These are phyloP conservation scores for Cunninghamia lanceolata DNA, from an alignment of 75 land plant species.

Conservation along the genomic window DNA sequence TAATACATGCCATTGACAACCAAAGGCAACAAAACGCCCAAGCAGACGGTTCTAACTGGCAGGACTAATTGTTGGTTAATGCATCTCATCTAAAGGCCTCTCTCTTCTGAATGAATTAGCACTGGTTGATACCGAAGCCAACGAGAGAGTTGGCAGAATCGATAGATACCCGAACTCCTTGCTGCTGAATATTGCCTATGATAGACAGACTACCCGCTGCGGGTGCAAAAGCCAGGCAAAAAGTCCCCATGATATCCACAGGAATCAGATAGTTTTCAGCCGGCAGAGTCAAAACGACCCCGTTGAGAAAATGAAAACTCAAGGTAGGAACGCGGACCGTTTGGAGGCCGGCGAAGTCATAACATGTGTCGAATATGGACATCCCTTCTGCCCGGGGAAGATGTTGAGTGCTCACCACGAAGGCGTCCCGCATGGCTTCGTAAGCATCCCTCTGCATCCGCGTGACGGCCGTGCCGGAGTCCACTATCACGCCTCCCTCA, in stretches of 20 bases:
- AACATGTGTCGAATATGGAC: slow-evolving; percentile 74
- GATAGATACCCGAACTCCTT: slow-evolving; percentile 65
- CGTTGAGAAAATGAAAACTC: slow-evolving; percentile 55
- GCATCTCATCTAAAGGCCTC: too few species aligned
- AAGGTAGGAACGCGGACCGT: slow-evolving; percentile 68
- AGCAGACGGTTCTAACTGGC: too few species aligned
- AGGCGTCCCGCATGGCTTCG: slow-evolving; percentile 59
- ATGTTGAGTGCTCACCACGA: slow-evolving; percentile 28
- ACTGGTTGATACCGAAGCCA: slow-evolving; percentile 58
- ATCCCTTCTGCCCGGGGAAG: slow-evolving; percentile 35
- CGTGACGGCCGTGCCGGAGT: slow-evolving; percentile 83
- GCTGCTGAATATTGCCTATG: slow-evolving; percentile 89
- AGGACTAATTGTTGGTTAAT: too few species aligned
- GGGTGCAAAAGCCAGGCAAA: slow-evolving; percentile 73
- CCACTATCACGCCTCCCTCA: slow-evolving; percentile 63
- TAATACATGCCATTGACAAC: too few species aligned
- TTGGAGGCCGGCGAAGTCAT: slow-evolving; percentile 37
- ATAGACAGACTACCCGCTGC: slow-evolving; percentile 59
- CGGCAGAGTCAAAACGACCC: slow-evolving; percentile 54
- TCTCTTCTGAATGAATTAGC: background rate
- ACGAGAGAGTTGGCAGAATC: slow-evolving; percentile 61
- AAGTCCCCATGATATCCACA: slow-evolving; percentile 55
- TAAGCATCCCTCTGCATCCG: slow-evolving; percentile 51
- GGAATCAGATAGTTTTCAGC: slow-evolving; percentile 64
- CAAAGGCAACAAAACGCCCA: too few species aligned